These are phyloP conservation scores for Serendipita vermifera DNA, from an alignment of 768 basidiomycete genomes.

Conservation along the genomic window DNA sequence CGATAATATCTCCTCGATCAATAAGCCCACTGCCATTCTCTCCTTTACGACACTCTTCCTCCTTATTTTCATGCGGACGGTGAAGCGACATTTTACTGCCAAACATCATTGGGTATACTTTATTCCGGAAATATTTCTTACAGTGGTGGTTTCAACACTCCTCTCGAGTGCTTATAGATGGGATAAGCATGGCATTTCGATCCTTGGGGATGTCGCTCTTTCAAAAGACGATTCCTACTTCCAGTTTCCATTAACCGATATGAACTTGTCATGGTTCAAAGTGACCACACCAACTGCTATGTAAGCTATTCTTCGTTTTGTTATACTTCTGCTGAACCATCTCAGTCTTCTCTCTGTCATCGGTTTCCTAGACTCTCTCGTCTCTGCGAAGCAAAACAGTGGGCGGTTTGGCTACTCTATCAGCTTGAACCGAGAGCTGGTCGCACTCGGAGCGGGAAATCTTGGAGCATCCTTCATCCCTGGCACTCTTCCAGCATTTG, in stretches of 20 bases:
- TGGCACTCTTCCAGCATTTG: constrained; percentile 84
- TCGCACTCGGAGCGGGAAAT: constrained; percentile 77
- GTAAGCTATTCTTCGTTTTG: constrained; percentile 26
- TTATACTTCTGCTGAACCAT: neutral
- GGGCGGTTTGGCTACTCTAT: constrained; percentile 77
- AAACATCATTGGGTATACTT: constrained; percentile 42
- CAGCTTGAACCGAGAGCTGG: constrained; percentile 88
- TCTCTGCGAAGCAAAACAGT: constrained; percentile 87
- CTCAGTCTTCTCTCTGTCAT: constrained; percentile 61
- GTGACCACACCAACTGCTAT: constrained; percentile 77
- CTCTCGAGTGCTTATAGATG: constrained; percentile 52
- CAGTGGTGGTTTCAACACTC: constrained; percentile 65
- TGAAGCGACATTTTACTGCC: constrained; percentile 33
- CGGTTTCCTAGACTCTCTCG: constrained; percentile 90
- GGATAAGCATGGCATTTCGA: constrained; percentile 67
- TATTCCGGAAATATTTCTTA: constrained; percentile 80
- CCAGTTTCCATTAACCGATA: constrained; percentile 53
- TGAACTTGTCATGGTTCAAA: constrained; percentile 50
- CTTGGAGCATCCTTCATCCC: constrained; percentile 67
- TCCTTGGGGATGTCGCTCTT: constrained; percentile 67
- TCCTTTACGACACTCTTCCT: constrained; percentile 56
- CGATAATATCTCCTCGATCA: constrained; percentile 43
- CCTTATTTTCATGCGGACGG: constrained; percentile 46
- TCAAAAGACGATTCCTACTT: constrained; percentile 43
- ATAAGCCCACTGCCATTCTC: constrained; percentile 57